A percentile compares a stretch with the other conserved stretches of the same genome.
Conservation (phyloP, 805 yeast genomes). For the Saturnispora saitoi region DNA sequence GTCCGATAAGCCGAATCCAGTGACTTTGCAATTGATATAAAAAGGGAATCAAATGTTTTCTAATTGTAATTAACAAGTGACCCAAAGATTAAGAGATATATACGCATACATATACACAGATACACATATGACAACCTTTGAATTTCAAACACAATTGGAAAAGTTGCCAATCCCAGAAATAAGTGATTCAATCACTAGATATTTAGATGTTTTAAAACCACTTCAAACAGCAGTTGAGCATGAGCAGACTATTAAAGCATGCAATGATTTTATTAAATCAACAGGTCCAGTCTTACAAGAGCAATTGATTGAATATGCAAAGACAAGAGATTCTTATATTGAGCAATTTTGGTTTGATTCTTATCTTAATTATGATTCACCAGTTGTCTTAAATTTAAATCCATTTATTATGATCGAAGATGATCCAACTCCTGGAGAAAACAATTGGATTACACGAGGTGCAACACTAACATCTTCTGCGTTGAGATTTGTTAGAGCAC, state of each 20-base stretch:
- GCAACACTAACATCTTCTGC: constrained; percentile 71
- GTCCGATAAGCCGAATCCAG: constrained; percentile 10
- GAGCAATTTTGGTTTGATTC: constrained; percentile 95
- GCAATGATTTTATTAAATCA: constrained; percentile 44
- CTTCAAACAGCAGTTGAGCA: constrained; percentile 75
- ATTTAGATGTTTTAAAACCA: constrained; percentile 63
- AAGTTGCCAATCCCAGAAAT: constrained; percentile 79
- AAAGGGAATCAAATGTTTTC: not conserved
- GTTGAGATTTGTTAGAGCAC: constrained; percentile 69
- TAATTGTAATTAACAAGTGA: not conserved
- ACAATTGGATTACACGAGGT: constrained; percentile 69
- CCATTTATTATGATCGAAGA: constrained; percentile 88
- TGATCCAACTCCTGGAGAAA: constrained; percentile 68
- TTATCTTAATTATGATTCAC: constrained; percentile 76
- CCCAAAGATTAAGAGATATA: not conserved
- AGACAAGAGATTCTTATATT: constrained; percentile 66
- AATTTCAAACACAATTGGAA: constrained; percentile 47
- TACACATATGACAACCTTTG: constrained; percentile 34
- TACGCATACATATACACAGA: not conserved
- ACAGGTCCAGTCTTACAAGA: constrained; percentile 53
- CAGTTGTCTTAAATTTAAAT: constrained; percentile 84
- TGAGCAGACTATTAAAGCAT: constrained; percentile 48
- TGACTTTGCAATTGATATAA: constrained; percentile 4
- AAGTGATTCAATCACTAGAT: constrained; percentile 54
- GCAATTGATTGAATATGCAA: constrained; percentile 52